Evolutionary conservation across 345 rosid genomes (phyloP), one percentile per base, ranked within the genome.

Genomic region (Punica granatum): DNA sequence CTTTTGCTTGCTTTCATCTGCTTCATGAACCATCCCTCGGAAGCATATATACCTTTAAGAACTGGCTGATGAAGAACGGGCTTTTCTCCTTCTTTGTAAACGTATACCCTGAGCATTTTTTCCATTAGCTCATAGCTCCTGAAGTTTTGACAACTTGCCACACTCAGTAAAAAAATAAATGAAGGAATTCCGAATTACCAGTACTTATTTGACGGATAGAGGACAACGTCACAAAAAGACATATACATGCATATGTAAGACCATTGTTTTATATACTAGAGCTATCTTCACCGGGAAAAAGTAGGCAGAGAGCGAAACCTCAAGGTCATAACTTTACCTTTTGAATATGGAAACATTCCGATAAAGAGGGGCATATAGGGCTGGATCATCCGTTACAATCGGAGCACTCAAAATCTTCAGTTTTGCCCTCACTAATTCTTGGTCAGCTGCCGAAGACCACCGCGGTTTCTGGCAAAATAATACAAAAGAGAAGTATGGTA

Each of bases 11-110:
- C 71, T 73, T 87, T 84, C 69, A 93, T 75, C 64, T 73, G 85
- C 83, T 82, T 93, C 98, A 93, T 90, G 75, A 93, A 93, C 98
- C 98, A 93, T 74, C 98, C 97, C 69, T 93, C 98, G 14, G 97
- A 93, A 67, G 98, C 96, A 73, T 93, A 93, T 84, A 93, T 90
- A 51, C 98, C 98, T 77, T 84, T 65, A 32, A 90, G 89, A 33
- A 79, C 74, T 4, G 97, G 90, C 67, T 60, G 75, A 73, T 93
- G 98, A 32, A 93, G 33, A 65, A 93, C 75, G 0, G 98, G 97
- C 74, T 70, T 84, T 76, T 79, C 81, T 66, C 98, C 98, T 82
- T 93, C 98, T 79, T 63, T 81, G 79, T 93, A 93, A 48, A 93
- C 66, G 58, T 93, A 90, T 21, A 93, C 91, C 78, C 85, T 90